phyloP scores from a whole-genome alignment of 1,284 basidiomycete genomes.

The Leccinum fallax region DNA sequence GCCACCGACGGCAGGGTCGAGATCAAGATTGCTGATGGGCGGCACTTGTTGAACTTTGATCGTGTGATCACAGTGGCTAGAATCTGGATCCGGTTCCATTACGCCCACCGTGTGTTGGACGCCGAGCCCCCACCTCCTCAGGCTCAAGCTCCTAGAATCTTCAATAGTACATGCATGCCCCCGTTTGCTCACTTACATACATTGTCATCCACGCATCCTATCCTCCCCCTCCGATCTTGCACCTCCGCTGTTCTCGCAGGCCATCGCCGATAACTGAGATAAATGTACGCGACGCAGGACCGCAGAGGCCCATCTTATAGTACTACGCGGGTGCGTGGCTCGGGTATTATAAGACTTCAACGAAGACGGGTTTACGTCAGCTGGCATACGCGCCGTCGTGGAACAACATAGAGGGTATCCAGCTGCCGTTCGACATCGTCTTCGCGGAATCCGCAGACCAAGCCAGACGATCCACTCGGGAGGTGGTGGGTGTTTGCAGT shows the following conservation, averaged over 20 bases:
- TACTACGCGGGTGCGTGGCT: constrained; percentile 78
- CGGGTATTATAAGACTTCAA: constrained; percentile 66
- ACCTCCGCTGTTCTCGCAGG: constrained; percentile 31
- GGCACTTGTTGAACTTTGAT: constrained; percentile 56
- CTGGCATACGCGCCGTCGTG: constrained; percentile 48
- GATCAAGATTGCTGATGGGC: constrained; percentile 42
- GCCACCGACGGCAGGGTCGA: constrained; percentile 33
- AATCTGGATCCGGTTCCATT: too few relatives aligned
- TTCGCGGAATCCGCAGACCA: constrained; percentile 19
- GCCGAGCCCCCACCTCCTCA: constrained; percentile 23
- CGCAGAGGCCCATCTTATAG: constrained; percentile 51
- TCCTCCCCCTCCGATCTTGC: background rate
- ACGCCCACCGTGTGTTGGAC: constrained; percentile 62
- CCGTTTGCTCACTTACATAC: background rate
- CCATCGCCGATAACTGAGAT: constrained; percentile 50
- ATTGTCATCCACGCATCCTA: background rate
- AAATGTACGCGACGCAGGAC: constrained; percentile 64
- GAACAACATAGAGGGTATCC: constrained; percentile 24
- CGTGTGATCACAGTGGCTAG: constrained; percentile 55
- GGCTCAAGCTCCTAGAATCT: background rate
- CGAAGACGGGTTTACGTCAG: constrained; percentile 78
- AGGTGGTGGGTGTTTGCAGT: constrained; percentile 3
- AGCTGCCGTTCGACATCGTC: constrained; percentile 35
- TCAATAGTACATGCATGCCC: background rate
- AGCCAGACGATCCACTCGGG: constrained; percentile 9